phyloP scores from a whole-genome alignment of 352 stramenopile species.

The Pythium phragmitis region DNA sequence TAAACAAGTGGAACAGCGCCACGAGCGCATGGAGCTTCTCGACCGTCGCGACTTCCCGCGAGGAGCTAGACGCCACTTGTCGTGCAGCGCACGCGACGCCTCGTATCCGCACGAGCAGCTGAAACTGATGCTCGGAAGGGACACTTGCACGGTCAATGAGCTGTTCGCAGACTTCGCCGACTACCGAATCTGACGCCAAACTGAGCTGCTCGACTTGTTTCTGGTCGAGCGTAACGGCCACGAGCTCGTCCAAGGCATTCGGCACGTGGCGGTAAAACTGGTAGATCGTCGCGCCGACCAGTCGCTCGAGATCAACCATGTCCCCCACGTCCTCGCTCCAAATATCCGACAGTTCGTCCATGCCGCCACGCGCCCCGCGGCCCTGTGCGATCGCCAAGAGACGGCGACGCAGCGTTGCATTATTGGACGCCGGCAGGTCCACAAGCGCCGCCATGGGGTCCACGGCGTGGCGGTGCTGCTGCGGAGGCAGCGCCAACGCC shows the following conservation, averaged over 20 bases:
- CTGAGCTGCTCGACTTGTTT: neutral
- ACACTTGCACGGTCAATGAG: constrained; percentile 55
- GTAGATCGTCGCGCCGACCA: constrained; percentile 34
- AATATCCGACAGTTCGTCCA: constrained; percentile 73
- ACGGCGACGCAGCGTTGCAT: constrained; percentile 44
- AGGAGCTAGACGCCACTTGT: constrained; percentile 15
- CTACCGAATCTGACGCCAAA: neutral
- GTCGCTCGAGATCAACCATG: constrained; percentile 9
- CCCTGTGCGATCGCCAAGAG: constrained; percentile 57
- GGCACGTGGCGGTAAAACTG: constrained; percentile 56
- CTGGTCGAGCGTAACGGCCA: constrained; percentile 14
- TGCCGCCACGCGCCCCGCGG: constrained; percentile 39
- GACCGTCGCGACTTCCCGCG: constrained; percentile 55
- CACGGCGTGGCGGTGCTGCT: constrained; percentile 65
- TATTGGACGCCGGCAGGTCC: constrained; percentile 40
- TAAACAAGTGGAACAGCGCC: constrained; percentile 75
- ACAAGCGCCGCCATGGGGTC: constrained; percentile 45
- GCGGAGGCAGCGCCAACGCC: constrained; percentile 65
- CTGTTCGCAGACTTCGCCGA: constrained; percentile 38
- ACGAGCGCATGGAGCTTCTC: constrained; percentile 68
- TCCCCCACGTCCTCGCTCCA: constrained; percentile 7
- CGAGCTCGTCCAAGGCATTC: constrained; percentile 15
- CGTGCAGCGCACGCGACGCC: constrained; percentile 33
- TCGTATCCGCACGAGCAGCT: constrained; percentile 67
- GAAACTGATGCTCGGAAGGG: constrained; percentile 68